phyloP scores from a whole-genome alignment of 805 yeast species.

The Hanseniaspora hatyaiensis region DNA sequence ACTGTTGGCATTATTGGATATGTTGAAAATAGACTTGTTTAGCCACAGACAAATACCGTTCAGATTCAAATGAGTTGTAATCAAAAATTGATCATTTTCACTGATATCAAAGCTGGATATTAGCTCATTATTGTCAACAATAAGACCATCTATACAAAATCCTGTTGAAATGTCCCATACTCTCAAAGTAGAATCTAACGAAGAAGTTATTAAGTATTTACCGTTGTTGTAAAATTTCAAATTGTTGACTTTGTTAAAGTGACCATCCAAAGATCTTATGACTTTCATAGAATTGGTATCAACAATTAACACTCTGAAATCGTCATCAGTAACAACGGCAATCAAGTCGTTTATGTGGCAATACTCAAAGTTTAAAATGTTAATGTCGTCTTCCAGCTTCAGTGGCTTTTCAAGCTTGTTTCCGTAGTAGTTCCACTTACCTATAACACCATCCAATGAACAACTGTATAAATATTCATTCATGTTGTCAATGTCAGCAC shows the following conservation, averaged over 20 bases:
- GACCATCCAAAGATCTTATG: slow-evolving; percentile 83
- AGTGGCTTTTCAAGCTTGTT: slow-evolving; percentile 57
- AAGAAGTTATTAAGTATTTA: slow-evolving; percentile 78
- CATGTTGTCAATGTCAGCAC: slow-evolving; percentile 80
- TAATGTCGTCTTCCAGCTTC: slow-evolving; percentile 63
- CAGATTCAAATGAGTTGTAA: slow-evolving; percentile 83
- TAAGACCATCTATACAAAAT: slow-evolving; percentile 86
- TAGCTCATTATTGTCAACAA: slow-evolving; percentile 56
- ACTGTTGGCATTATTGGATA: slow-evolving; percentile 24
- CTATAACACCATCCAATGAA: slow-evolving; percentile 81
- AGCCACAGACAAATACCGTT: slow-evolving; percentile 91
- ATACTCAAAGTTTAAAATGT: slow-evolving; percentile 52
- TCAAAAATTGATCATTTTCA: slow-evolving; percentile 78
- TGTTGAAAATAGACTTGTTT: slow-evolving; percentile 70
- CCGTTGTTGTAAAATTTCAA: slow-evolving; percentile 91
- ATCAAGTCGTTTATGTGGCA: slow-evolving; percentile 62
- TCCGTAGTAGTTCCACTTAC: slow-evolving; percentile 72
- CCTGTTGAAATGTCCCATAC: slow-evolving; percentile 98
- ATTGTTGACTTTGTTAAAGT: slow-evolving; percentile 73
- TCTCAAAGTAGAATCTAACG: slow-evolving; percentile 76
- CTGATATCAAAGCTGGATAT: slow-evolving; percentile 62
- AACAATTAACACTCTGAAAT: slow-evolving; percentile 67
- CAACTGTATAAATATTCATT: slow-evolving; percentile 75
- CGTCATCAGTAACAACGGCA: slow-evolving; percentile 70
- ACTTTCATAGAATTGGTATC: slow-evolving; percentile 72